Conservation (phyloP, 2,329 filamentous ascomycete genomes). For the Alternaria conjuncta region DNA sequence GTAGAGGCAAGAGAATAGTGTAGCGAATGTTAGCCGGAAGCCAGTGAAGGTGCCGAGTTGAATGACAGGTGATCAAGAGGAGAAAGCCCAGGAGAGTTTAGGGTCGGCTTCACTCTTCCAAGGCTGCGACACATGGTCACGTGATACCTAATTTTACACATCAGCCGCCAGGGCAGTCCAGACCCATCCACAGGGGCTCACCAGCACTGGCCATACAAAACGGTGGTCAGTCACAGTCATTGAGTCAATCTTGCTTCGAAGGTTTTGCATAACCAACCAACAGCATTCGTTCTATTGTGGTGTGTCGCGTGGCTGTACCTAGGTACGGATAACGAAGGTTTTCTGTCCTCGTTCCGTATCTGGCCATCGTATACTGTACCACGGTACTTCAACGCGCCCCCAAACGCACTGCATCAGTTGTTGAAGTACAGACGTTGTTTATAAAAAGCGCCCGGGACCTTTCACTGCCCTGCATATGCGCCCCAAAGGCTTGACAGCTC, state of each 20-base stretch:
- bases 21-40: slow-evolving; percentile 6
- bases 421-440: neutral
- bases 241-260: neutral
- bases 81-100: too few species aligned
- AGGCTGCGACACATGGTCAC: neutral
- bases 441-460: neutral
- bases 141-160: too few species aligned
- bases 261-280: neutral
- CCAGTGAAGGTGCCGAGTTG: neutral
- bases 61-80: neutral
- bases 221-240: neutral
- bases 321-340: neutral
- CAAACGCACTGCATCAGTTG: neutral
- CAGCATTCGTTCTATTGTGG: too few species aligned
- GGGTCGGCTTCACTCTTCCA: too few species aligned
- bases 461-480: neutral
- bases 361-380: neutral
- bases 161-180: neutral
- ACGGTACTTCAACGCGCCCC: neutral
- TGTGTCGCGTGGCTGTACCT: too few species aligned
- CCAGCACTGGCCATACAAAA: neutral
- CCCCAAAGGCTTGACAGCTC: neutral
- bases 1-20: slow-evolving; percentile 3
- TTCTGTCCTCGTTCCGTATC: neutral
- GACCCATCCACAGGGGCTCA: neutral